Percentiles rank a stretch among this genome's conserved stretches.
Evolutionary conservation across 2,329 filamentous ascomycete species (phyloP).

Genomic region (Xenoacremonium recifei): DNA sequence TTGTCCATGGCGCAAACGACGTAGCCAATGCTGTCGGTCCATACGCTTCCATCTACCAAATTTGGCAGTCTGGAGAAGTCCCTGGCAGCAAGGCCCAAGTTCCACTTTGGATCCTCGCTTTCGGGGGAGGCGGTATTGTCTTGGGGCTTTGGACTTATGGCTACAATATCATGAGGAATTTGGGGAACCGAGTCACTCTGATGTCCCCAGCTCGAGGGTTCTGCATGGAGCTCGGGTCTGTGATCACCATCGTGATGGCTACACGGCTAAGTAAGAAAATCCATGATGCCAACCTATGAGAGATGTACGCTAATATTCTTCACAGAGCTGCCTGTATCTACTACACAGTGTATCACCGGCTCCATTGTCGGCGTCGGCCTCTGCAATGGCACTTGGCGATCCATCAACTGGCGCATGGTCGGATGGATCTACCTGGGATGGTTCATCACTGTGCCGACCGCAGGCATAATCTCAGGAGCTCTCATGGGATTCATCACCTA

Average conservation of each 20-base stretch:
- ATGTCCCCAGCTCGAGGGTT: slow-evolving; percentile 60
- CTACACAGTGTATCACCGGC: slow-evolving; percentile 63
- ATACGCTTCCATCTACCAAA: slow-evolving; percentile 60
- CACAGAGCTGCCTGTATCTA: slow-evolving; percentile 58
- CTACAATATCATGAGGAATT: slow-evolving; percentile 63
- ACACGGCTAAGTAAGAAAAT: slow-evolving; percentile 51
- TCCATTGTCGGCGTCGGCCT: slow-evolving; percentile 62
- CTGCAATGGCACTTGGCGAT: slow-evolving; percentile 56
- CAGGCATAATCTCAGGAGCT: slow-evolving; percentile 57
- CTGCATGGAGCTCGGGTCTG: slow-evolving; percentile 60
- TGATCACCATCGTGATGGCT: slow-evolving; percentile 62
- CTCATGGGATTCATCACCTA: slow-evolving; percentile 64
- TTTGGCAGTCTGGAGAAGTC: slow-evolving; percentile 52
- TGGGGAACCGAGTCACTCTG: slow-evolving; percentile 62
- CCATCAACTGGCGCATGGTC: slow-evolving; percentile 64
- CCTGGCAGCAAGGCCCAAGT: slow-evolving; percentile 45
- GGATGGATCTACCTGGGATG: slow-evolving; percentile 59
- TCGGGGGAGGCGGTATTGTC: slow-evolving; percentile 50
- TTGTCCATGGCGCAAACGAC: slow-evolving; percentile 67
- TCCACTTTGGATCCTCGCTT: slow-evolving; percentile 59
- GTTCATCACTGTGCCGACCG: slow-evolving; percentile 58
- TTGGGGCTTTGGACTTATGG: slow-evolving; percentile 60
- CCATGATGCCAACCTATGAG: neutral
- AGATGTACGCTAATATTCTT: slow-evolving; percentile 6
- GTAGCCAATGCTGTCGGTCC: slow-evolving; percentile 63